Conservation (phyloP, 306 rosid species). For the Rubus parviflorus region DNA sequence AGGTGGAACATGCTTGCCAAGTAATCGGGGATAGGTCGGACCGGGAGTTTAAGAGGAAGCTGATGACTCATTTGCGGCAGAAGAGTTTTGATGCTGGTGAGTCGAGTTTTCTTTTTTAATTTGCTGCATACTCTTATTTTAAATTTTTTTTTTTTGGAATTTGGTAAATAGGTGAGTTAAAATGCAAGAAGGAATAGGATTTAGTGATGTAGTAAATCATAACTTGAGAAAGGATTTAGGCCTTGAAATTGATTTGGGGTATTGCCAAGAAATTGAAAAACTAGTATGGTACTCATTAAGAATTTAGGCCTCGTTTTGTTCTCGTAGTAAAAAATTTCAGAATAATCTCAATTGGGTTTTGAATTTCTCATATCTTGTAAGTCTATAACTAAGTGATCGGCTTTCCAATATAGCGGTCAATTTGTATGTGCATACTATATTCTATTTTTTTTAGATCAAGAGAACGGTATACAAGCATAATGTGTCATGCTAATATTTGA, state of each 20-base stretch:
- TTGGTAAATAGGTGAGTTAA: too few relatives aligned
- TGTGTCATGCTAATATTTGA: background rate
- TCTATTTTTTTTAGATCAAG: background rate
- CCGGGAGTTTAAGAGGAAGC: constrained; percentile 50
- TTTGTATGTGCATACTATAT: background rate
- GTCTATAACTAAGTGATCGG: background rate
- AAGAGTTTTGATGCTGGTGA: constrained; percentile 87
- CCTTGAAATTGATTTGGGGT: too few relatives aligned
- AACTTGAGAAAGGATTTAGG: too few relatives aligned
- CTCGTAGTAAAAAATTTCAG: background rate
- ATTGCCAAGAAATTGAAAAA: background rate
- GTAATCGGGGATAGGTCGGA: constrained; percentile 27
- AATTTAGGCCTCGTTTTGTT: background rate
- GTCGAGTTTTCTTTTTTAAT: background rate
- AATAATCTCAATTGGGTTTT: background rate
- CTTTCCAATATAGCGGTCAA: background rate
- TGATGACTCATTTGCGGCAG: constrained; percentile 63
- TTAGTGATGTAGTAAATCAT: background rate
- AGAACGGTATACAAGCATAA: background rate
- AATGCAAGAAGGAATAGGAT: too few relatives aligned
- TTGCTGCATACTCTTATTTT: too few relatives aligned
- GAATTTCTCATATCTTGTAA: background rate
- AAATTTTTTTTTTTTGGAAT: too few relatives aligned
- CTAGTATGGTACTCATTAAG: background rate
- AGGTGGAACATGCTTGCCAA: constrained; percentile 39